phyloP scores from a whole-genome alignment of 257 asterid species.

The Cruciata laevipes region DNA sequence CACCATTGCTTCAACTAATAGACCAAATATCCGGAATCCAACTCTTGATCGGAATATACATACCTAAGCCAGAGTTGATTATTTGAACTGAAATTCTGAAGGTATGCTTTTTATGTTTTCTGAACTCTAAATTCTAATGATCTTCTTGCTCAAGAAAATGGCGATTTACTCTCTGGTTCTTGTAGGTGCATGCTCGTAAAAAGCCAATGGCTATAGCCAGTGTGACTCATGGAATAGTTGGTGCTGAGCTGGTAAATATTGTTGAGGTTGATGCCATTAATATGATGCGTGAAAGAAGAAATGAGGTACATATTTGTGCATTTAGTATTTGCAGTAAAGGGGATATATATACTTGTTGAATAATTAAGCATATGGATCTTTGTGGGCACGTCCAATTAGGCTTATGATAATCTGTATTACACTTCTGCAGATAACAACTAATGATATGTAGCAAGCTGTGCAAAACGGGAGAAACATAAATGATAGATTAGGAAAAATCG shows the following conservation, averaged over 20 bases:
- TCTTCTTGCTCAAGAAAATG: neutral
- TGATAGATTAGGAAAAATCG: slow-evolving; percentile 85
- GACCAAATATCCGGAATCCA: slow-evolving; percentile 94
- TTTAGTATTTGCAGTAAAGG: too few species aligned
- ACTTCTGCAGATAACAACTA: slow-evolving; percentile 74
- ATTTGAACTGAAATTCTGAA: slow-evolving; percentile 82
- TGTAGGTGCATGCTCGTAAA: slow-evolving; percentile 90
- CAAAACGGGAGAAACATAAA: slow-evolving; percentile 92
- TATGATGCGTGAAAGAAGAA: too few species aligned
- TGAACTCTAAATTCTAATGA: slow-evolving; percentile 11
- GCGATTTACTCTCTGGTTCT: slow-evolving; percentile 10
- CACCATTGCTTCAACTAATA: slow-evolving; percentile 95
- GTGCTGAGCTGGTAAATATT: slow-evolving; percentile 95
- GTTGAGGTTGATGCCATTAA: slow-evolving; percentile 95
- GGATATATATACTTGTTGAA: too few species aligned
- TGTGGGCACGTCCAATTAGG: too few species aligned
- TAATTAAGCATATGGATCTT: neutral
- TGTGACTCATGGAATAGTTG: slow-evolving; percentile 92
- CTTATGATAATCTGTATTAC: slow-evolving; percentile 7
- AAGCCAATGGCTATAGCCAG: slow-evolving; percentile 88
- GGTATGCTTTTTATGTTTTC: slow-evolving; percentile 35
- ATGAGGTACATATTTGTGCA: too few species aligned
- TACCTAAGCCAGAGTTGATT: slow-evolving; percentile 87
- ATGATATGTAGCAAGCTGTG: slow-evolving; percentile 95
- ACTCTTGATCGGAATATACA: slow-evolving; percentile 83